Evolutionary conservation across 352 stramenopile genomes (phyloP).

Genomic region (Pythium aphanidermatum): DNA sequence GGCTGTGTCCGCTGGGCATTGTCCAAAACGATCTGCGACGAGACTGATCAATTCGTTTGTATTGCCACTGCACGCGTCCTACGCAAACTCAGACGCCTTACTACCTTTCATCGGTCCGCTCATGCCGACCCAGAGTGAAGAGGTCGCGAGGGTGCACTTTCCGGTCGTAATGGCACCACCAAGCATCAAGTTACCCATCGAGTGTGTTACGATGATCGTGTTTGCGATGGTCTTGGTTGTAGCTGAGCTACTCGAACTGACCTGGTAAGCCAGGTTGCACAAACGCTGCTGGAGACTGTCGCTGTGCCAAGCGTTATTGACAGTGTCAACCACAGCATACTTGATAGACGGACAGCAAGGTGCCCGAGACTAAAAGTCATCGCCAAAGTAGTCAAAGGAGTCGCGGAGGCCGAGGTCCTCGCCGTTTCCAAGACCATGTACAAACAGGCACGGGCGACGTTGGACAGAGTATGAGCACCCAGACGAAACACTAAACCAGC

Average conservation of each 20-base stretch:
- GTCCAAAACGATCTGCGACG: conserved; percentile 27
- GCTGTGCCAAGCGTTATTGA: conserved; percentile 35
- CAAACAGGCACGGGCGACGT: conserved; percentile 51
- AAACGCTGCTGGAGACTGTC: conserved; percentile 28
- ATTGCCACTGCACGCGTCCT: conserved; percentile 29
- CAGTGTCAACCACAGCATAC: conserved; percentile 39
- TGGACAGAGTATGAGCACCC: conserved; percentile 26
- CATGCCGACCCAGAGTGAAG: conserved; percentile 30
- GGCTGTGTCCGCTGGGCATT: conserved; percentile 31
- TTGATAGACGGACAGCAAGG: conserved; percentile 58
- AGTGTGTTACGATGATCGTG: conserved; percentile 59
- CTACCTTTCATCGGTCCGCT: conserved; percentile 39
- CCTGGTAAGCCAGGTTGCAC: conserved; percentile 29
- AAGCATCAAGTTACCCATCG: conserved; percentile 55
- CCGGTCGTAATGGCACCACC: conserved; percentile 33
- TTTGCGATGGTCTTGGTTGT: conserved; percentile 39
- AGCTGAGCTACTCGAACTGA: conserved; percentile 28
- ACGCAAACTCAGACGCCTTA: conserved; percentile 39
- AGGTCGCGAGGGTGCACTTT: conserved; percentile 31
- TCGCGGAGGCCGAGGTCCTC: conserved; percentile 30
- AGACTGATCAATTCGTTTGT: conserved; percentile 18
- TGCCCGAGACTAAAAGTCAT: conserved; percentile 34
- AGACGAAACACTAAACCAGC: too few species aligned
- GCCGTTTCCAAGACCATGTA: conserved; percentile 39
- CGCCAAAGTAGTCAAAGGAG: conserved; percentile 35